These are phyloP conservation scores for Rhynchosporium secalis DNA, from an alignment of 2,329 filamentous ascomycete species.

Conservation along the genomic window DNA sequence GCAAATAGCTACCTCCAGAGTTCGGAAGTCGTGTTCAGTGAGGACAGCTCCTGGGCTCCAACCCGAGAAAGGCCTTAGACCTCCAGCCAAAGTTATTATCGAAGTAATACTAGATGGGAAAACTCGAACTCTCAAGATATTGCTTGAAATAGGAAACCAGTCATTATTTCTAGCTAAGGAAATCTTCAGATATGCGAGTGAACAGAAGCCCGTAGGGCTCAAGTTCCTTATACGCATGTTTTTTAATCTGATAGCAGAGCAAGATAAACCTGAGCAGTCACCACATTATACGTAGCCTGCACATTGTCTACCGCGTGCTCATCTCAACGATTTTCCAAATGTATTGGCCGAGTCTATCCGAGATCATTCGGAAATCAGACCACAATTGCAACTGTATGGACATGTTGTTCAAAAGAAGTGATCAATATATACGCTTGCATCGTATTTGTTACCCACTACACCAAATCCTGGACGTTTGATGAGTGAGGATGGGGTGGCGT, in stretches of 20 bases:
- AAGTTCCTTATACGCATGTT: neutral
- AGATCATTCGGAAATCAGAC: neutral
- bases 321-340: neutral
- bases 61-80: neutral
- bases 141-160: neutral
- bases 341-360: neutral
- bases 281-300: slow-evolving; percentile 6
- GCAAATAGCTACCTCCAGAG: slow-evolving; percentile 3
- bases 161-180: neutral
- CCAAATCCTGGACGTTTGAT: neutral
- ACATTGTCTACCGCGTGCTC: neutral
- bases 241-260: slow-evolving; percentile 11
- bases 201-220: neutral
- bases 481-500: neutral
- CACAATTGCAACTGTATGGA: neutral
- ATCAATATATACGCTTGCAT: neutral
- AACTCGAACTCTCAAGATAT: no score
- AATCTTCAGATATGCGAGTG: neutral
- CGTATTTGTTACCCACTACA: neutral
- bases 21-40: neutral
- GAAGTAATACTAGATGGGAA: no score
- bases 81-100: no score
- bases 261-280: neutral
- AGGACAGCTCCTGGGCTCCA: neutral
- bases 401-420: neutral